A percentile compares a stretch with the other conserved stretches of the same genome.
phyloP scores from a whole-genome alignment of 768 basidiomycete species.

The Boletus pseudopeckii region DNA sequence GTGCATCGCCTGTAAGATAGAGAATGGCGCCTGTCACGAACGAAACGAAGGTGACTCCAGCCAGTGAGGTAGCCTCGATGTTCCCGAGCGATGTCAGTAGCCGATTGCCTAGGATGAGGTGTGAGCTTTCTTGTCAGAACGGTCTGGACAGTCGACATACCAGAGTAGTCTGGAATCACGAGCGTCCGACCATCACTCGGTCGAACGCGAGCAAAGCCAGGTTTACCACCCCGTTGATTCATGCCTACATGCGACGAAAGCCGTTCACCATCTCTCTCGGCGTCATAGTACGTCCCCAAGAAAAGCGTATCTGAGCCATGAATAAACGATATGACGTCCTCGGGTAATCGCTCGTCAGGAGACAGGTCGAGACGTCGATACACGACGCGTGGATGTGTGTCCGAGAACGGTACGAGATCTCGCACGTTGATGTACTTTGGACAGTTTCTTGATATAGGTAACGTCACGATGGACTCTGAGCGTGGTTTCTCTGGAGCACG shows the following conservation, averaged over 20 bases:
- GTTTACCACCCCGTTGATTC: slow-evolving; percentile 62
- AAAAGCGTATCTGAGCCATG: slow-evolving; percentile 52
- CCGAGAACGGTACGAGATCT: slow-evolving; percentile 42
- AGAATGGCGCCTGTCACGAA: slow-evolving; percentile 57
- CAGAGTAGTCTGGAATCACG: slow-evolving; percentile 61
- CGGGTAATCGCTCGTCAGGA: slow-evolving; percentile 42
- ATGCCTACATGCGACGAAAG: slow-evolving; percentile 62
- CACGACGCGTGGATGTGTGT: slow-evolving; percentile 38
- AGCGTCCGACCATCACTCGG: slow-evolving; percentile 53
- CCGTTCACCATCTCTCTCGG: slow-evolving; percentile 32
- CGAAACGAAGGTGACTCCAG: slow-evolving; percentile 52
- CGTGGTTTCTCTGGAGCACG: slow-evolving; percentile 15
- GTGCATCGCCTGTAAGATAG: slow-evolving; percentile 60
- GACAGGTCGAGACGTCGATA: slow-evolving; percentile 35
- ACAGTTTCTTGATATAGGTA: slow-evolving; percentile 46
- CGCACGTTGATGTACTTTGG: slow-evolving; percentile 67
- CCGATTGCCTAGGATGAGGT: slow-evolving; percentile 46
- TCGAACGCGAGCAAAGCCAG: slow-evolving; percentile 57
- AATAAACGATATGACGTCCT: slow-evolving; percentile 48
- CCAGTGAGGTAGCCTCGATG: slow-evolving; percentile 54
- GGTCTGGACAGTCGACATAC: slow-evolving; percentile 19
- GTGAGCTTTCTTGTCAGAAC: neutral
- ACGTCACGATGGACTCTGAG: neutral
- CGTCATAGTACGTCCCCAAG: slow-evolving; percentile 51
- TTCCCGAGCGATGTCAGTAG: slow-evolving; percentile 63